These are phyloP conservation scores for Amaranthus cruentus DNA, from an alignment of 148 eudicot species.

Conservation along the genomic window DNA sequence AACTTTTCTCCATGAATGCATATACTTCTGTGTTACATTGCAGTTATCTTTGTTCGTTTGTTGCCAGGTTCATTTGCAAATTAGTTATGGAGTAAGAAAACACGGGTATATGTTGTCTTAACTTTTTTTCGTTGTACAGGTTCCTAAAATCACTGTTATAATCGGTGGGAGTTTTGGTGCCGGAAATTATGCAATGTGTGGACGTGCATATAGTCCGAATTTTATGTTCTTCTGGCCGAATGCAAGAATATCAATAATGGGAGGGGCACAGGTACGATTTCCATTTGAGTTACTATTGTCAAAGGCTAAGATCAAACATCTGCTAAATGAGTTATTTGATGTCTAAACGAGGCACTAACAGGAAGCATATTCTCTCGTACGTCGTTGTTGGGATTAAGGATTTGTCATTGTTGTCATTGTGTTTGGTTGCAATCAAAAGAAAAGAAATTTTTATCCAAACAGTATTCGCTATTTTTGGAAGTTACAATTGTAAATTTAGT, in stretches of 20 bases:
- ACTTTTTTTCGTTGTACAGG: conserved; percentile 40
- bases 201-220: conserved; percentile 95
- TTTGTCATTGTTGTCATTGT: too few species aligned
- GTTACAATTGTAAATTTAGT: too few species aligned
- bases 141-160: conserved; percentile 86
- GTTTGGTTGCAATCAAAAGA: too few species aligned
- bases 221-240: conserved; percentile 99
- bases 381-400: too few species aligned
- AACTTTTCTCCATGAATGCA: not conserved
- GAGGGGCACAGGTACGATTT: conserved; percentile 80
- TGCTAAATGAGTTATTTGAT: not conserved
- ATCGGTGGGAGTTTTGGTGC: conserved; percentile 99
- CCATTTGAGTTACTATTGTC: not conserved
- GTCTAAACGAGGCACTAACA: not conserved
- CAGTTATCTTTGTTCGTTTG: not conserved
- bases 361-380: not conserved
- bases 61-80: not conserved
- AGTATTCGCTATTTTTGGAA: too few species aligned
- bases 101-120: conserved; percentile 3
- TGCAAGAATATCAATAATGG: conserved; percentile 95
- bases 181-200: conserved; percentile 99
- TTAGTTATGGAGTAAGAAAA: not conserved
- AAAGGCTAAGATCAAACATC: not conserved
- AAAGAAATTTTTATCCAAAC: too few species aligned
- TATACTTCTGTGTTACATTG: not conserved